These are phyloP conservation scores for Cotoneaster glaucophyllus DNA, from an alignment of 306 rosid species.

Conservation along the genomic window DNA sequence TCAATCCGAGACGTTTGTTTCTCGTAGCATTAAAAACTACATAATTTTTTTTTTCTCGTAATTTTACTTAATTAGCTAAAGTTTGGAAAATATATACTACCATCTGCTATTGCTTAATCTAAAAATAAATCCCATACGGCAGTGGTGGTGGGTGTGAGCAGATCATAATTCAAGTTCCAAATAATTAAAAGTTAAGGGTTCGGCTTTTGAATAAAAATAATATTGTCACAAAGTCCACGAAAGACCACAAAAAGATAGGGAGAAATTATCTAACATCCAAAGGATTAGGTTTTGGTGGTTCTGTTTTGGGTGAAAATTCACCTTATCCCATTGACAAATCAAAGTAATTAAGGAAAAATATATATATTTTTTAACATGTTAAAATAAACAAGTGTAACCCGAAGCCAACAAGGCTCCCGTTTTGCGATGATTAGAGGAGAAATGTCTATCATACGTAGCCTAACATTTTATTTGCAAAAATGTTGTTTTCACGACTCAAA, in stretches of 20 bases:
- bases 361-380: background rate
- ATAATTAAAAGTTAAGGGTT: background rate
- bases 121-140: background rate
- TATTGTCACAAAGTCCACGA: slow-evolving; percentile 11
- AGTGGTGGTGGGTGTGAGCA: slow-evolving; percentile 14
- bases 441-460: no score
- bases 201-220: background rate
- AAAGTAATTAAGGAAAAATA: background rate
- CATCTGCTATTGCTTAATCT: background rate
- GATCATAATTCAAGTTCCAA: background rate
- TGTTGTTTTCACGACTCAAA: no score
- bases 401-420: fast-evolving
- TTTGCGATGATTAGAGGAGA: fast-evolving
- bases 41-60: no score
- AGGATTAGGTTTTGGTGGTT: slow-evolving; percentile 15
- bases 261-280: slow-evolving; percentile 13
- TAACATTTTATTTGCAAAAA: no score
- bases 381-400: no score
- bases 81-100: background rate
- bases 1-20: no score
- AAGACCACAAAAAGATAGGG: slow-evolving; percentile 4
- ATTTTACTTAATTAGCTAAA: background rate
- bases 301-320: slow-evolving; percentile 8
- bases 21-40: no score
- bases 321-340: slow-evolving; percentile 12